These are phyloP conservation scores for Santalum album DNA, from an alignment of 164 flowering plant species.

Conservation along the genomic window DNA sequence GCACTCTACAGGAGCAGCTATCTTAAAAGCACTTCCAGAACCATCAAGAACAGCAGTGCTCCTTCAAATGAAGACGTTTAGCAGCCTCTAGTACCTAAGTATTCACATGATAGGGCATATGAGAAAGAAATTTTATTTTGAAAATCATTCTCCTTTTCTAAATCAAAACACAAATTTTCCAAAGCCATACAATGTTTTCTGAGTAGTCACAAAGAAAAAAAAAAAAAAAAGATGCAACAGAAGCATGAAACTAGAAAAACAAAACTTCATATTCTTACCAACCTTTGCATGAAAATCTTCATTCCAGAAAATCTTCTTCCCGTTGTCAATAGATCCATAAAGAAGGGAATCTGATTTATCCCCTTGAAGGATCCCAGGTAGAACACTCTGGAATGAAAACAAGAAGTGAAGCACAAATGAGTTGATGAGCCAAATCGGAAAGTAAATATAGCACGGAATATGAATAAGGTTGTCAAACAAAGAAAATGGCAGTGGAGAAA, in stretches of 20 bases:
- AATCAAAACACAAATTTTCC: not conserved
- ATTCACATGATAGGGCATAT: not conserved
- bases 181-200: too few species aligned
- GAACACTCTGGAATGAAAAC: constrained; percentile 65
- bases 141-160: not conserved
- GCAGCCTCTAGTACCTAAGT: constrained; percentile 90
- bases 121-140: not conserved
- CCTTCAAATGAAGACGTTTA: constrained; percentile 88
- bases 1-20: constrained; percentile 99
- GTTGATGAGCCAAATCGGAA: not conserved
- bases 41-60: constrained; percentile 80
- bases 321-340: constrained; percentile 99
- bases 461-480: too few species aligned
- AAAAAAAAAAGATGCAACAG: not conserved
- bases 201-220: too few species aligned
- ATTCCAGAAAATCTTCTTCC: constrained; percentile 98
- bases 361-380: constrained; percentile 99
- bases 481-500: too few species aligned
- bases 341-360: constrained; percentile 97
- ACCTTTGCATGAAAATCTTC: constrained; percentile 96
- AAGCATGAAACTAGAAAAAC: too few species aligned
- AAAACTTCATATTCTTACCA: constrained; percentile 4
- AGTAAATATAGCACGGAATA: not conserved
- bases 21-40: constrained; percentile 61
- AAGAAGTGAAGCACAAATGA: too few species aligned